phyloP scores from a whole-genome alignment of 2,329 filamentous ascomycete genomes.

The Ophiosphaerella herpotricha region DNA sequence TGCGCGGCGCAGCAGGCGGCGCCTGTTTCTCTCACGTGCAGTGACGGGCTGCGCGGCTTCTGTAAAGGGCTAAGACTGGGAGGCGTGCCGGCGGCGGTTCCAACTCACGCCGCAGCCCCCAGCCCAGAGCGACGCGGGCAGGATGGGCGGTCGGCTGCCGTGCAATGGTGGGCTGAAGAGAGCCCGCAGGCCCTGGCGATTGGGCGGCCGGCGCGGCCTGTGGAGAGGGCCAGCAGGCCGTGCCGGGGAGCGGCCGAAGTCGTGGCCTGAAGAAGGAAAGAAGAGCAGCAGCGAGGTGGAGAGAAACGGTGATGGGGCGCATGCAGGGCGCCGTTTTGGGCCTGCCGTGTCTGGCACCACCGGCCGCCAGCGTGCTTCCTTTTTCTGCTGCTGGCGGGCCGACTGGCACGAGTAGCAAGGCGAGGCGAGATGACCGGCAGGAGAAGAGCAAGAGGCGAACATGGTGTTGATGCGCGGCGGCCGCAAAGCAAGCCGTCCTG shows the following conservation, averaged over 20 bases:
- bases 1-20: slow-evolving; percentile 30
- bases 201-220: slow-evolving; percentile 3
- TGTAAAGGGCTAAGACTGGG: slow-evolving; percentile 18
- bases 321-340: slow-evolving; percentile 41
- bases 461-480: too few species aligned
- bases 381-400: too few species aligned
- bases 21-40: slow-evolving; percentile 28
- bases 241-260: slow-evolving; percentile 14
- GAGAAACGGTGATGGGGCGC: slow-evolving; percentile 34
- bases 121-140: slow-evolving; percentile 8
- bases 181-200: background rate
- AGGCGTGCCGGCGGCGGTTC: slow-evolving; percentile 8
- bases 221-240: slow-evolving; percentile 5
- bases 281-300: slow-evolving; percentile 22
- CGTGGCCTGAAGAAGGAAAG: slow-evolving; percentile 22
- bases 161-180: background rate
- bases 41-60: slow-evolving; percentile 26
- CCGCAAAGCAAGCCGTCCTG: too few species aligned
- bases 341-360: slow-evolving; percentile 23
- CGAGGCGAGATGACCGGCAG: too few species aligned
- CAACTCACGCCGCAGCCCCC: slow-evolving; percentile 7
- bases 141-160: slow-evolving; percentile 5
- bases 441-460: too few species aligned
- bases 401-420: too few species aligned
- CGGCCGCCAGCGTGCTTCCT: slow-evolving; percentile 19